Evolutionary conservation across 2,329 filamentous ascomycete species (phyloP), one percentile per base, ranked within the genome.

Genomic region (Xylariaceae sp.): DNA sequence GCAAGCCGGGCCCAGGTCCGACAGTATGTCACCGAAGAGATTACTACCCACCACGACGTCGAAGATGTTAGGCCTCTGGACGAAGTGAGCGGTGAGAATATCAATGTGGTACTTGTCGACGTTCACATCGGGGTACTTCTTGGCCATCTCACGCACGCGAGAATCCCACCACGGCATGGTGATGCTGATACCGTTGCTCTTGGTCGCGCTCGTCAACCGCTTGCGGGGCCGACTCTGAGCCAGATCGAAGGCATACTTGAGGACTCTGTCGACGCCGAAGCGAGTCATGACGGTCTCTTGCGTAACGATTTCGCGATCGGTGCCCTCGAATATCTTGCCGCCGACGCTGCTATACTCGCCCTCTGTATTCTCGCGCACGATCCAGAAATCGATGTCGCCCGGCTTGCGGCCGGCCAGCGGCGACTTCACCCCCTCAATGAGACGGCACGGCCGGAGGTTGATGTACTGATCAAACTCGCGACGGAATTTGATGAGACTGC

Each of bases 401-500:
- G 77, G 74, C 60, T 74, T 71, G 53, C 79, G 70, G 52, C 75
- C 72, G 0, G 71, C 72, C 13, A 87, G 37, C 5, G 55, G 57
- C 5, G 52, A 56, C 5, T 48, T 36, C 0, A 58, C 50, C 3
- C 55, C 55, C 13, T 39, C 6, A 16, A 58, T 49, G 4, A 60
- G 44, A 16, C 79, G 78, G 1, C 81, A 85, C 0, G 84, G 86
- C 0, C 85, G 77, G 0, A 88, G 76, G 58, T 87, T 88, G 59
- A 86, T 79, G 62, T 86, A 88, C 63, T 87, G 84, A 56, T 87
- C 84, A 43, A 88, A 76, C 36, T 81, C 76, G 48, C 86, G 82
- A 36, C 85, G 80, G 62, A 88, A 87, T 16, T 83, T 83, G 7
- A 88, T 72, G 42, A 86, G 80, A 30, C 86, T 77, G 7, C 79